Evolutionary conservation across 495 filamentous ascomycete species (phyloP).

Genomic region (Penicillium cataractarum): DNA sequence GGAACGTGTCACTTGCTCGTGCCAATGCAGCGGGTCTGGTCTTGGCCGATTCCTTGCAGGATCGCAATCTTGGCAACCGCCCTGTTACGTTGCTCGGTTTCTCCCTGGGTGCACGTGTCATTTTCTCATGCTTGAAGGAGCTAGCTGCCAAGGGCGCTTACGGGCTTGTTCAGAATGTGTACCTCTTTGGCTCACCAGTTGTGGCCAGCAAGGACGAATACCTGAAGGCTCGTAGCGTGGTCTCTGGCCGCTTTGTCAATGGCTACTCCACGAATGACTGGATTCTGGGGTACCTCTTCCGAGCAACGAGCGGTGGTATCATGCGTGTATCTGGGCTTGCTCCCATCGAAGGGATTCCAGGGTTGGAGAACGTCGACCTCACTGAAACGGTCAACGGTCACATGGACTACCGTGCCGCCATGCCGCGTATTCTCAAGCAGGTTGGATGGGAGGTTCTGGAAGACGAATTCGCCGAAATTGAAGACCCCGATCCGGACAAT

Average conservation of each 20-base stretch:
- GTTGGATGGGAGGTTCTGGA: constrained; percentile 88
- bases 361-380: constrained; percentile 88
- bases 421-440: constrained; percentile 82
- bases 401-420: constrained; percentile 93
- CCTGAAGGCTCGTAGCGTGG: constrained; percentile 73
- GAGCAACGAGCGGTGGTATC: constrained; percentile 90
- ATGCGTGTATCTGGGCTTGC: constrained; percentile 89
- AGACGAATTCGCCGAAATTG: constrained; percentile 96
- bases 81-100: constrained; percentile 97
- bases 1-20: constrained; percentile 90
- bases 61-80: constrained; percentile 86
- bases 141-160: constrained; percentile 85
- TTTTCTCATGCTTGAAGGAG: constrained; percentile 89
- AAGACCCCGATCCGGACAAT: constrained; percentile 95
- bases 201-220: constrained; percentile 95
- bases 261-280: constrained; percentile 94
- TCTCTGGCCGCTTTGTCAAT: constrained; percentile 90
- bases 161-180: constrained; percentile 93
- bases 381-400: constrained; percentile 88
- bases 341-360: constrained; percentile 72
- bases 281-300: constrained; percentile 98
- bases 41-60: constrained; percentile 90
- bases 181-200: constrained; percentile 88
- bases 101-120: constrained; percentile 89
- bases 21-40: constrained; percentile 90